Evolutionary conservation across 2,329 filamentous ascomycete species (phyloP).

Genomic region (Claviceps cyperi): DNA sequence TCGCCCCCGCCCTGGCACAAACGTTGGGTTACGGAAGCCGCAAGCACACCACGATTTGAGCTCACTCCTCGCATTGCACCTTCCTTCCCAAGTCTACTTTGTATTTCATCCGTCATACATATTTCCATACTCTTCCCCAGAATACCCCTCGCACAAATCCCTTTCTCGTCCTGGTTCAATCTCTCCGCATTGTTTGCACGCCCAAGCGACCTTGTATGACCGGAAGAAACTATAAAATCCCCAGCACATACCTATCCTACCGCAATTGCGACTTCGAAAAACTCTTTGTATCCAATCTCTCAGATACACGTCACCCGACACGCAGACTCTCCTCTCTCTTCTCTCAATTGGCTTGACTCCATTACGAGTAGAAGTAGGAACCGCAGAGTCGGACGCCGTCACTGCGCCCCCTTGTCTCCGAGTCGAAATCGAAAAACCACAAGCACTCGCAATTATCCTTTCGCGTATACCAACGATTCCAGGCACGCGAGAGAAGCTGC

Average conservation of each 20-base stretch:
- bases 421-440: too few relatives aligned
- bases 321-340: too few relatives aligned
- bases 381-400: too few relatives aligned
- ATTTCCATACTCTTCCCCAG: constrained; percentile 8
- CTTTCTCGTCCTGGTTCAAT: neutral
- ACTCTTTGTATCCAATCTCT: neutral
- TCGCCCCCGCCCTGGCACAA: neutral
- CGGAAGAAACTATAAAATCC: neutral
- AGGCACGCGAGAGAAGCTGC: too few relatives aligned
- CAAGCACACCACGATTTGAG: constrained; percentile 1
- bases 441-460: too few relatives aligned
- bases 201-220: neutral
- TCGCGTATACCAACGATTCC: too few relatives aligned
- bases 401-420: too few relatives aligned
- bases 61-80: constrained; percentile 7
- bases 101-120: constrained; percentile 7
- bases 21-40: neutral
- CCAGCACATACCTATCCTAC: neutral
- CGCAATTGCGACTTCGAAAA: neutral
- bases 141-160: neutral
- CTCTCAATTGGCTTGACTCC: too few relatives aligned
- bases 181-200: neutral
- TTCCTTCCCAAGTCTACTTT: constrained; percentile 2
- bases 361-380: too few relatives aligned
- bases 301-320: neutral